Evolutionary conservation across 805 yeast genomes (phyloP).

Genomic region (Wickerhamomyces strasburgensis): DNA sequence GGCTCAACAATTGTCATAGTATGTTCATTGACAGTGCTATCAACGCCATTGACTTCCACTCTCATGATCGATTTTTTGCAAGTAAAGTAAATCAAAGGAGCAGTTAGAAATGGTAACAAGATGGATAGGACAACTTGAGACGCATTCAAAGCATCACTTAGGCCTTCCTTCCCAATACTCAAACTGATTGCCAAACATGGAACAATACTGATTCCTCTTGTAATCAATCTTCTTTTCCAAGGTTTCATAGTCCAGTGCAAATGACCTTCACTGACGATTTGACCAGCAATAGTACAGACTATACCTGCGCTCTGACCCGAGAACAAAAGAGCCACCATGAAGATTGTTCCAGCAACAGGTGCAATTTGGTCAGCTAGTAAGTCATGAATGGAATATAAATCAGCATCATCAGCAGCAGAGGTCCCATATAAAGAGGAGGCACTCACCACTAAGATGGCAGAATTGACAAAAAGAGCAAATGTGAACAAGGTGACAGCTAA

Average conservation of each 20-base stretch:
- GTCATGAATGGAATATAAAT: conserved; percentile 69
- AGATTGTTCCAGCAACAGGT: conserved; percentile 74
- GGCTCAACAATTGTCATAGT: conserved; percentile 1
- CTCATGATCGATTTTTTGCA: conserved; percentile 65
- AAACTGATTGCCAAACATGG: conserved; percentile 76
- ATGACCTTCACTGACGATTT: conserved; percentile 89
- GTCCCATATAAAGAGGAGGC: conserved; percentile 73
- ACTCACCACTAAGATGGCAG: conserved; percentile 76
- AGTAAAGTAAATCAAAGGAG: conserved; percentile 83
- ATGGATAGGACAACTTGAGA: conserved; percentile 83
- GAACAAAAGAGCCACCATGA: conserved; percentile 77
- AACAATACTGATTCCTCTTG: conserved; percentile 71
- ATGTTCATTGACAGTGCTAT: conserved; percentile 4
- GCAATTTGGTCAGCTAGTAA: conserved; percentile 59
- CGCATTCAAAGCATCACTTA: conserved; percentile 69
- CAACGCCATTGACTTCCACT: conserved; percentile 33
- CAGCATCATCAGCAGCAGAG: conserved; percentile 72
- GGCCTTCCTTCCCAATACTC: conserved; percentile 67
- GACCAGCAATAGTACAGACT: conserved; percentile 91
- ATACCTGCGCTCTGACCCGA: conserved; percentile 92
- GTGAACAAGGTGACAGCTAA: conserved; percentile 65
- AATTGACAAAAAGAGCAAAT: conserved; percentile 81
- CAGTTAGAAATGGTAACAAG: conserved; percentile 75
- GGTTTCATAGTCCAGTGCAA: conserved; percentile 77
- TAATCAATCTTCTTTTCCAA: conserved; percentile 72